Evolutionary conservation across 1,284 basidiomycete species (phyloP).

Genomic region (Erythrobasidium hasegawianum): DNA sequence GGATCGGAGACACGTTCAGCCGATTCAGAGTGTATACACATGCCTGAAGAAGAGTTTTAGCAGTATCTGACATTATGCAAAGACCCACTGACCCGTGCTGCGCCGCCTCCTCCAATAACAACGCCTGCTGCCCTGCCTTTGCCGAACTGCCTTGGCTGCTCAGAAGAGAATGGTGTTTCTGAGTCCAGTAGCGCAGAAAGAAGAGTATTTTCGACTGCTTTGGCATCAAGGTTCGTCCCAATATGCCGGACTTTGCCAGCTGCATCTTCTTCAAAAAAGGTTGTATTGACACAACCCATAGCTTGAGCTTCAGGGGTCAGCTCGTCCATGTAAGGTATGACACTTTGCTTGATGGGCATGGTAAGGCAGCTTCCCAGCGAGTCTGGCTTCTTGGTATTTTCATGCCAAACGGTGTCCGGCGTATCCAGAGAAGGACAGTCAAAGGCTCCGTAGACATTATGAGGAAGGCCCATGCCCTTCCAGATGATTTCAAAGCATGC

Average conservation of each 20-base stretch:
- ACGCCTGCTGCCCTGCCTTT: constrained; percentile 5
- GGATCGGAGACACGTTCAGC: constrained; percentile 23
- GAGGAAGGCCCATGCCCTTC: constrained; percentile 7
- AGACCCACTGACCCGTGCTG: constrained; percentile 8
- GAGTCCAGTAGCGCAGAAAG: constrained; percentile 1
- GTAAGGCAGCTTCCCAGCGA: constrained; percentile 17
- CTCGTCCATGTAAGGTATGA: constrained; percentile 24
- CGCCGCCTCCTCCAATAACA: constrained; percentile 23
- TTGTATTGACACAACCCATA: constrained; percentile 18
- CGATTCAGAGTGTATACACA: constrained; percentile 18
- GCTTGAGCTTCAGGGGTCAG: constrained; percentile 23
- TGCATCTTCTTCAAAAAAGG: not conserved
- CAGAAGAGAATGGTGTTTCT: constrained; percentile 6
- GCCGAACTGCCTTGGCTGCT: not conserved
- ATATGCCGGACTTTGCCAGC: constrained; percentile 10
- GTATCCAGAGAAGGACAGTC: constrained; percentile 16
- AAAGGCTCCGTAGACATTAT: constrained; percentile 8
- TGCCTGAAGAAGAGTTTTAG: not conserved
- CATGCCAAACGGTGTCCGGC: constrained; percentile 4
- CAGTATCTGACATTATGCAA: not conserved
- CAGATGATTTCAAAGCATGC: constrained; percentile 17
- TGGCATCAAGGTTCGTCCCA: constrained; percentile 18
- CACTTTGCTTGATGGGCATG: constrained; percentile 30
- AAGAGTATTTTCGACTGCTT: constrained; percentile 11
- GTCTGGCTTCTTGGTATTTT: constrained; percentile 7